Evolutionary conservation across 768 basidiomycete genomes (phyloP).

Genomic region (Hypsizygus marmoreus): DNA sequence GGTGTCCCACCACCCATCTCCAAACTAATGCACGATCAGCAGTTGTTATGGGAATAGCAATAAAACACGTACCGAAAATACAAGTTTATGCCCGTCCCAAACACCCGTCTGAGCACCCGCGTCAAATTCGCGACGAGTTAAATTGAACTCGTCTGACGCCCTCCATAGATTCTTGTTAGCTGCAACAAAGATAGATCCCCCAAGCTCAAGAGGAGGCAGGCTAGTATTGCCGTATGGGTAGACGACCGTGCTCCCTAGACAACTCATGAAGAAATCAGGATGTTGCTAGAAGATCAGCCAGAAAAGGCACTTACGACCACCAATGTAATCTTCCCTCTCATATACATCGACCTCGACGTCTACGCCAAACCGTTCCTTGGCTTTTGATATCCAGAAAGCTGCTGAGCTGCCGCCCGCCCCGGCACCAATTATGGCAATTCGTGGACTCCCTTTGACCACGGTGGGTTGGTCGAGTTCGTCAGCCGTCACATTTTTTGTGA

Average conservation of each 20-base stretch:
- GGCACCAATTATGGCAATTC: conserved; percentile 88
- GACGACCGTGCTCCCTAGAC: conserved; percentile 73
- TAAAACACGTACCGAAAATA: conserved; percentile 54
- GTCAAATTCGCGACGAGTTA: conserved; percentile 52
- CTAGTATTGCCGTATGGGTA: conserved; percentile 66
- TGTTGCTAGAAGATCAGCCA: conserved; percentile 1
- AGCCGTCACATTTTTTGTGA: conserved; percentile 36
- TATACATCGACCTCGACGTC: conserved; percentile 83
- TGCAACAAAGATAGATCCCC: conserved; percentile 84
- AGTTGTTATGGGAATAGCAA: conserved; percentile 1
- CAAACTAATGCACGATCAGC: conserved; percentile 33
- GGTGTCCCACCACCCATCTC: conserved; percentile 70
- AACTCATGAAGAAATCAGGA: conserved; percentile 7
- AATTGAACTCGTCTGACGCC: conserved; percentile 79
- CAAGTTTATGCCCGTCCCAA: conserved; percentile 81
- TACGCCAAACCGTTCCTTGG: conserved; percentile 67
- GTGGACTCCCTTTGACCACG: conserved; percentile 34
- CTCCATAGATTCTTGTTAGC: conserved; percentile 72
- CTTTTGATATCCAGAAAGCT: conserved; percentile 82
- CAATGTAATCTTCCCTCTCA: conserved; percentile 74
- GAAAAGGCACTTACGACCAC: conserved; percentile 69
- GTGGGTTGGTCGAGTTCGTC: conserved; percentile 14
- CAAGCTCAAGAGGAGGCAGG: conserved; percentile 74
- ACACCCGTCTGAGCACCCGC: conserved; percentile 62
- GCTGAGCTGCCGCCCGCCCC: conserved; percentile 87